Evolutionary conservation across 352 stramenopile species (phyloP).

Genomic region (Lagenidium sp.): DNA sequence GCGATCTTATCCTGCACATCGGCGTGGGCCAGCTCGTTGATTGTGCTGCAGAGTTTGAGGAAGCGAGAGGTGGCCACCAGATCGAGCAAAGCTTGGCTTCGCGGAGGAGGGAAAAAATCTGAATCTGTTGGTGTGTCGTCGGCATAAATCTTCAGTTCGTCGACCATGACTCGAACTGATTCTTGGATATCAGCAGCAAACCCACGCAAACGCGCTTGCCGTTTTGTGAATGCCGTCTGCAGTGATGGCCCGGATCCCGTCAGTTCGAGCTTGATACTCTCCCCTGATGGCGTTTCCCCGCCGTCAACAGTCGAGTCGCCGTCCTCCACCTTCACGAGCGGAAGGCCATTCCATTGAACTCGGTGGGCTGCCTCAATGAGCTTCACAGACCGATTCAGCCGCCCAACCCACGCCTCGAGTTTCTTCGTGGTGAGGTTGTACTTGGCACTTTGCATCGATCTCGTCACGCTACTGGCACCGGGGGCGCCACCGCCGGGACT

Average conservation of each 20-base stretch:
- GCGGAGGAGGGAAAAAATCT: slow-evolving; percentile 40
- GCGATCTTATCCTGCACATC: slow-evolving; percentile 20
- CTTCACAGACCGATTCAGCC: slow-evolving; percentile 64
- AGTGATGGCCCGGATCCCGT: slow-evolving; percentile 56
- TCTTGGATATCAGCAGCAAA: slow-evolving; percentile 44
- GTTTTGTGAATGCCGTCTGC: slow-evolving; percentile 66
- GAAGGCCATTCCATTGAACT: slow-evolving; percentile 48
- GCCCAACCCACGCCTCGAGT: slow-evolving; percentile 62
- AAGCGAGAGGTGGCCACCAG: slow-evolving; percentile 63
- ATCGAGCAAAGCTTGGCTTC: slow-evolving; percentile 44
- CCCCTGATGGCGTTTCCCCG: slow-evolving; percentile 15
- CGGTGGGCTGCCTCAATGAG: slow-evolving; percentile 69
- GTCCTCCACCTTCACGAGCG: slow-evolving; percentile 9
- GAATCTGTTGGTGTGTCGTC: slow-evolving; percentile 31
- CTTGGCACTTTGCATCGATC: slow-evolving; percentile 56
- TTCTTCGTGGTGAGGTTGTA: slow-evolving; percentile 73
- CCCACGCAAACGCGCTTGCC: slow-evolving; percentile 57
- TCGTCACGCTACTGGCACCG: no score
- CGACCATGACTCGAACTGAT: slow-evolving; percentile 46
- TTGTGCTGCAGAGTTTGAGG: slow-evolving; percentile 60
- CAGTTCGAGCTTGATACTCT: slow-evolving; percentile 14
- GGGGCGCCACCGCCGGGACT: slow-evolving; percentile 68
- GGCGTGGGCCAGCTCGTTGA: slow-evolving; percentile 65
- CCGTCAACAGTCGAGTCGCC: slow-evolving; percentile 29
- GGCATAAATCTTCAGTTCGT: slow-evolving; percentile 65